A percentile compares a stretch with the other conserved stretches of the same genome.
phyloP scores from a whole-genome alignment of 2,329 filamentous ascomycete species.

The Colletotrichum neosansevieriae region DNA sequence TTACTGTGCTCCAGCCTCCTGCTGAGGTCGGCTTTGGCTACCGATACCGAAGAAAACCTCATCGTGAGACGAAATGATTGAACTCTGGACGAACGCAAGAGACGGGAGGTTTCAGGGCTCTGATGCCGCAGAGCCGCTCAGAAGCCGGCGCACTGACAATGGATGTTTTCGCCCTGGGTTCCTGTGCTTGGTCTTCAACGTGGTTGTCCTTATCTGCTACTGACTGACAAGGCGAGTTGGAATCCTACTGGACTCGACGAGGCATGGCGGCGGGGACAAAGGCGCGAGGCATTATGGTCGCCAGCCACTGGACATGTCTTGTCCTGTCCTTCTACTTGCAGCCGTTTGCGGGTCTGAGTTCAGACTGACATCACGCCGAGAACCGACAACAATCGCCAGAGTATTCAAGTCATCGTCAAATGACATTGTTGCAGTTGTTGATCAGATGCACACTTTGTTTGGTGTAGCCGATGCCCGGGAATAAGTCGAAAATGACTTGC shows the following conservation, averaged over 20 bases:
- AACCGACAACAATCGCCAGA: not conserved
- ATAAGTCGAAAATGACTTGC: not conserved
- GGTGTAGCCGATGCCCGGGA: not conserved
- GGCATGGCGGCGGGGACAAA: not conserved
- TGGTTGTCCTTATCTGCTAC: not conserved
- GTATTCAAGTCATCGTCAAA: not conserved
- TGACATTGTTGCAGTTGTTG: not conserved
- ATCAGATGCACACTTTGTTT: not conserved
- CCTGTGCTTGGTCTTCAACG: not conserved
- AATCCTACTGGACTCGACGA: not conserved
- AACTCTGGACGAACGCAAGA: not conserved
- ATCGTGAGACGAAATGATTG: slow-evolving; percentile 14
- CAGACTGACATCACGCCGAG: not conserved
- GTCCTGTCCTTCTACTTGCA: not conserved
- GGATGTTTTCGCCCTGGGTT: slow-evolving; percentile 1
- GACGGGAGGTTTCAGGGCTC: slow-evolving; percentile 8
- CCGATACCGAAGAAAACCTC: slow-evolving; percentile 2
- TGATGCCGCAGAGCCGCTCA: slow-evolving; percentile 1
- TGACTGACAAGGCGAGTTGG: not conserved
- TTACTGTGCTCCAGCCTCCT: not conserved
- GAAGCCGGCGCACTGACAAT: slow-evolving; percentile 12
- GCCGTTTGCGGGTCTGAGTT: slow-evolving; percentile 25
- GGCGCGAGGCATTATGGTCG: slow-evolving; percentile 1
- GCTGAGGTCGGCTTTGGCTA: not conserved
- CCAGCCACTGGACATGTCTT: not conserved